A percentile compares a stretch with the other conserved stretches of the same genome.
These are phyloP conservation scores for Botryosphaeria dothidea DNA, from an alignment of 2,329 filamentous ascomycete genomes.

Conservation along the genomic window DNA sequence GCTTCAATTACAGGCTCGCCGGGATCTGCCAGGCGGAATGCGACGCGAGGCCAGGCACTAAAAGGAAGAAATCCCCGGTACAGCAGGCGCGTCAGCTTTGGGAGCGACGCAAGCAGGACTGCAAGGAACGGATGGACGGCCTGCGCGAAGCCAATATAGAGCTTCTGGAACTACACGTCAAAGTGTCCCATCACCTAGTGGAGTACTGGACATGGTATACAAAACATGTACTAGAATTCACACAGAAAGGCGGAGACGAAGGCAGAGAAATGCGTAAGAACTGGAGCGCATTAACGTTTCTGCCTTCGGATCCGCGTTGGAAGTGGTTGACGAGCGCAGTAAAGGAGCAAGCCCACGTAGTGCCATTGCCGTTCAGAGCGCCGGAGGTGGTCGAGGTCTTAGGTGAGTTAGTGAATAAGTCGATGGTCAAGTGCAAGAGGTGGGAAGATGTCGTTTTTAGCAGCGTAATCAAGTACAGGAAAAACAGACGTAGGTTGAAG, in stretches of 20 bases:
- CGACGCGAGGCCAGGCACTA: neutral
- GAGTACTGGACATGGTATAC: too few species aligned
- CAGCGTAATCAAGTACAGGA: neutral
- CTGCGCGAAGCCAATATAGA: neutral
- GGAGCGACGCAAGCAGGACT: neutral
- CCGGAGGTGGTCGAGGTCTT: neutral
- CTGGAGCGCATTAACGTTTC: neutral
- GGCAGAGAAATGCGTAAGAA: too few species aligned
- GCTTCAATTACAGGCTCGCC: neutral
- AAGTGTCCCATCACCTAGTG: neutral
- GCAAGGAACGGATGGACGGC: neutral
- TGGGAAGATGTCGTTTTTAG: neutral
- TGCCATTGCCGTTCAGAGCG: neutral
- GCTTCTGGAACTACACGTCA: neutral
- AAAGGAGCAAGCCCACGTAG: neutral
- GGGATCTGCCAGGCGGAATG: neutral
- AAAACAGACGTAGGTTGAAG: neutral
- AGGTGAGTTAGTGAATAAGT: neutral
- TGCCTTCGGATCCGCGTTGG: neutral
- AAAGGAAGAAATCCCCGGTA: neutral
- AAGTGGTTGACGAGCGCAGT: neutral
- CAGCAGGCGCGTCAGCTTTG: neutral
- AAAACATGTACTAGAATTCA: too few species aligned
- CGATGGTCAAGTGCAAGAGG: neutral
- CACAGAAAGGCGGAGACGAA: too few species aligned